Conservation (phyloP, 1,284 basidiomycete genomes). For the Sporisorium sorghi region DNA sequence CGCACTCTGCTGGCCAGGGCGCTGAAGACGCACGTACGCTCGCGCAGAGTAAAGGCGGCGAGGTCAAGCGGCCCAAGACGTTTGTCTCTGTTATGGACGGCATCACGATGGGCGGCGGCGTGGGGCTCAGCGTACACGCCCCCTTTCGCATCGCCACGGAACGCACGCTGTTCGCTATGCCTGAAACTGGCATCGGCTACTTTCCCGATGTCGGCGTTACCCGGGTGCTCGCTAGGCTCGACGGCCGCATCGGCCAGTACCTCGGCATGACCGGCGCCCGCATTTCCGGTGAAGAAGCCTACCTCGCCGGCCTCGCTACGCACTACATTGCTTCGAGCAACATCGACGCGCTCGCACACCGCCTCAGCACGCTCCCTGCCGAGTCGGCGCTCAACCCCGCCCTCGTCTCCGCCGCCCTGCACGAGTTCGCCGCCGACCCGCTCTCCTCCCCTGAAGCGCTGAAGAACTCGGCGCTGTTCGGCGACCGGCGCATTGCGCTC, state of each 20-base stretch:
- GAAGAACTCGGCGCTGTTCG: constrained; percentile 55
- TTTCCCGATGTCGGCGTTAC: constrained; percentile 90
- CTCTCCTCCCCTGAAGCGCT: constrained; percentile 40
- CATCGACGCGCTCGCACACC: constrained; percentile 54
- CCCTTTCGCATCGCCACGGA: constrained; percentile 94
- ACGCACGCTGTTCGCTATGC: constrained; percentile 90
- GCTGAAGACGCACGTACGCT: constrained; percentile 43
- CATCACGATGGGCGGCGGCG: constrained; percentile 89
- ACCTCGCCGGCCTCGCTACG: constrained; percentile 64
- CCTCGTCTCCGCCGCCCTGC: constrained; percentile 47
- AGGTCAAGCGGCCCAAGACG: constrained; percentile 73
- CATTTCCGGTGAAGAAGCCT: constrained; percentile 63
- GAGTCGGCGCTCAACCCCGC: constrained; percentile 43
- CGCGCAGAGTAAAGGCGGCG: constrained; percentile 40
- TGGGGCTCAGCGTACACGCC: constrained; percentile 88
- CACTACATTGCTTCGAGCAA: constrained; percentile 58
- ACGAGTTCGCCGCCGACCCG: constrained; percentile 60
- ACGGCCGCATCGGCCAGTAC: constrained; percentile 92
- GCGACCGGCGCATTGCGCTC: constrained; percentile 59
- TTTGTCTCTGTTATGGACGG: constrained; percentile 82
- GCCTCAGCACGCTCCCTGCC: constrained; percentile 53
- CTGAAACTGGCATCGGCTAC: constrained; percentile 71
- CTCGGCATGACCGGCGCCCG: constrained; percentile 83
- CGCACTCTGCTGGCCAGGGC: constrained; percentile 72
- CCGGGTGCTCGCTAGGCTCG: constrained; percentile 87